Percentiles rank a stretch among this genome's conserved stretches.
These are phyloP conservation scores for Glycine tomentella DNA, from an alignment of 306 rosid species.

Conservation along the genomic window DNA sequence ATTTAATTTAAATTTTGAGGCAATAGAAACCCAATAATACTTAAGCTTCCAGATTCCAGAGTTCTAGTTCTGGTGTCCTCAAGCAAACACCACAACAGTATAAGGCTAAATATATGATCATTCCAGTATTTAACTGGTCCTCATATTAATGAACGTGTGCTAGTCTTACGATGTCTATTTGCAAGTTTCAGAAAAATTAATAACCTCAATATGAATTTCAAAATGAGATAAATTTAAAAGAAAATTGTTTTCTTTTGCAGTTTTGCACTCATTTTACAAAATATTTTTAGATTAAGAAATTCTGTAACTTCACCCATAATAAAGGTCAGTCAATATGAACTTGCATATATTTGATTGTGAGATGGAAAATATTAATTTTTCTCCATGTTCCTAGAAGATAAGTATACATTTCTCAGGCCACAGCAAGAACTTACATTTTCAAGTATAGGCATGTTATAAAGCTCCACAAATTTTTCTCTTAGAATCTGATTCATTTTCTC, in stretches of 20 bases:
- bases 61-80: not conserved
- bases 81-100: not conserved
- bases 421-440: conserved; percentile 49
- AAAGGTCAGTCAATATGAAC: not conserved
- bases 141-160: not conserved
- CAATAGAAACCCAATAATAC: not conserved
- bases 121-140: not conserved
- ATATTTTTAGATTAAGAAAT: not conserved
- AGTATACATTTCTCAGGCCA: not conserved
- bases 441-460: conserved; percentile 68
- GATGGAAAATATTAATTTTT: conserved; percentile 15
- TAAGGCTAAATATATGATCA: not conserved
- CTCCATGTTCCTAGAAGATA: conserved; percentile 11
- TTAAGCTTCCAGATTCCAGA: not conserved
- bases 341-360: not conserved
- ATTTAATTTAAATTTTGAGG: not conserved
- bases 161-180: not conserved
- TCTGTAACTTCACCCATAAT: not conserved
- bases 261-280: conserved; percentile 8
- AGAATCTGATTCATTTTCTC: conserved; percentile 78
- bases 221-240: not conserved
- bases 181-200: not conserved
- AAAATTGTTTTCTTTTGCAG: not conserved
- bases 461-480: conserved; percentile 80
- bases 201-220: not conserved